Conservation (phyloP, 352 stramenopile species). For the Globisporangium nodosum region DNA sequence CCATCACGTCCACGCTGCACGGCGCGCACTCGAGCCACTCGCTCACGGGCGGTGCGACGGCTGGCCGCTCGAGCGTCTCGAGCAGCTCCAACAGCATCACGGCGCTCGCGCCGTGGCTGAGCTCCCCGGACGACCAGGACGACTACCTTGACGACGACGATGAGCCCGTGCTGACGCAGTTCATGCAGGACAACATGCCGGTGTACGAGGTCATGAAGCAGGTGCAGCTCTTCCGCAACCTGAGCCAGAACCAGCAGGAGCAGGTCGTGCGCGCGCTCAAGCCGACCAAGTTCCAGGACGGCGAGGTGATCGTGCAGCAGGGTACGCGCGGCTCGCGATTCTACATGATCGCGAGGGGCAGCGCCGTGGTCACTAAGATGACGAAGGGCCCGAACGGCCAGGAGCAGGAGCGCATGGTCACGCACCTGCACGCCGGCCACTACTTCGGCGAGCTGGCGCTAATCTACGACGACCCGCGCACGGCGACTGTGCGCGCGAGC, state of each 20-base stretch:
- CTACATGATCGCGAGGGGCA: conserved; percentile 89
- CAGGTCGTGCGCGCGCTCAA: conserved; percentile 83
- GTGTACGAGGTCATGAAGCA: conserved; percentile 88
- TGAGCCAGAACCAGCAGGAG: conserved; percentile 85
- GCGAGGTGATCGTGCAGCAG: conserved; percentile 83
- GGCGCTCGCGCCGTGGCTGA: conserved; percentile 59
- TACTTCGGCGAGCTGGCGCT: conserved; percentile 93
- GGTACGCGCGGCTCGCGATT: conserved; percentile 80
- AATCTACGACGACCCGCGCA: conserved; percentile 89
- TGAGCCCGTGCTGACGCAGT: conserved; percentile 59
- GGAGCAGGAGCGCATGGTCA: conserved; percentile 81
- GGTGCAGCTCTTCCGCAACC: conserved; percentile 82
- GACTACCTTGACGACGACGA: conserved; percentile 64
- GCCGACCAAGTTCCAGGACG: conserved; percentile 78
- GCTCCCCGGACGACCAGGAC: conserved; percentile 54
- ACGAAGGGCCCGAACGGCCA: conserved; percentile 25
- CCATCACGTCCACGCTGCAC: conserved; percentile 34
- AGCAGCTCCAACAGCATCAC: conserved; percentile 60
- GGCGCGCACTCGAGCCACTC: conserved; percentile 27
- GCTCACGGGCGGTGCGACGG: conserved; percentile 20
- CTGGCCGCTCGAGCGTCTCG: conserved; percentile 29
- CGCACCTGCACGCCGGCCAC: conserved; percentile 83
- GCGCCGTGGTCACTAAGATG: conserved; percentile 82
- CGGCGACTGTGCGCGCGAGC: conserved; percentile 68
- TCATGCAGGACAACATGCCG: conserved; percentile 79